Evolutionary conservation across 202 grass and related monocot species (phyloP).

Genomic region (Saccharum hybrid): DNA sequence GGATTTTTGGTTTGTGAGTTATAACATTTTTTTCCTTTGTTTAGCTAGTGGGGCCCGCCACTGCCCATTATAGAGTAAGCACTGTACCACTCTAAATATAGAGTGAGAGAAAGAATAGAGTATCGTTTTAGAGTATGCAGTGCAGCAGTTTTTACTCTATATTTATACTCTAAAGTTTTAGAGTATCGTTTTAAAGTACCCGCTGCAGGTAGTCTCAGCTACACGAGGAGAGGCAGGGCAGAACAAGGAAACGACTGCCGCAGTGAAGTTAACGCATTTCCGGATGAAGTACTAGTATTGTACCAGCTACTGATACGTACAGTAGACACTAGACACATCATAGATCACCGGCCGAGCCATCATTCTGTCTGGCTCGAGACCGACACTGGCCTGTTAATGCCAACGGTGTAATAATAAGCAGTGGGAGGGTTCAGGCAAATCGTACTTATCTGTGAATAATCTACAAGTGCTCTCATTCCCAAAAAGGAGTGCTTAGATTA

Average conservation of each 20-base stretch:
- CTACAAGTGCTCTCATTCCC: conserved; percentile 3
- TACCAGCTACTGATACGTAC: background rate
- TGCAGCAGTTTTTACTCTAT: no score
- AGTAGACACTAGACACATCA: background rate
- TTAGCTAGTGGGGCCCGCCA: no score
- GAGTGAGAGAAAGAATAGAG: no score
- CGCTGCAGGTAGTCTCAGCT: no score
- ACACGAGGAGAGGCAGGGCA: background rate
- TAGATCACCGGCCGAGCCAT: conserved; percentile 43
- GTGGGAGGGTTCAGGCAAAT: background rate
- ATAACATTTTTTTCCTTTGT: no score
- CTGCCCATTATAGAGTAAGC: no score
- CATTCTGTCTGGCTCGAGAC: conserved; percentile 23
- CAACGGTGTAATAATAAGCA: background rate
- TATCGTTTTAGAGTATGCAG: no score
- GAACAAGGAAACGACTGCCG: background rate
- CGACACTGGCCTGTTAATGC: background rate
- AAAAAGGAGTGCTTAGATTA: conserved; percentile 17
- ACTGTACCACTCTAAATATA: no score
- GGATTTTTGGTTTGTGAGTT: no score
- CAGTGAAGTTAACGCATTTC: background rate
- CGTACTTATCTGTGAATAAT: conserved; percentile 27
- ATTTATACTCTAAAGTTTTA: no score
- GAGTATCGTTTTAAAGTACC: no score
- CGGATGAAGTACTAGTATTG: background rate